Percentiles rank a stretch among this genome's conserved stretches.
Conservation (phyloP, 2,329 filamentous ascomycete species). For the Scolecobasidium constrictum region DNA sequence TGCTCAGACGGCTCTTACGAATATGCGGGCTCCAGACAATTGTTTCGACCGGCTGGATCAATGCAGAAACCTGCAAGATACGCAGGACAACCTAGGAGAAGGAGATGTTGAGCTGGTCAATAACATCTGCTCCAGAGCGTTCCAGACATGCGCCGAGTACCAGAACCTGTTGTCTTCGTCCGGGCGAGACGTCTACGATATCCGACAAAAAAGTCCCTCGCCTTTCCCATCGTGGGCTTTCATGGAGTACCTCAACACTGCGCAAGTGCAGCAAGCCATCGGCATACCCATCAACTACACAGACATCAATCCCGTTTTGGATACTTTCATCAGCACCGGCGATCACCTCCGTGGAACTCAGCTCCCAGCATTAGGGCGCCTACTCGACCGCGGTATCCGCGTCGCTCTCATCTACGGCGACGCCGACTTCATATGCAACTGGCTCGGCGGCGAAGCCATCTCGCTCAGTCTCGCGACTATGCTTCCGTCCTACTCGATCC, state of each 20-base stretch:
- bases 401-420: conserved; percentile 64
- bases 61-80: conserved; percentile 21
- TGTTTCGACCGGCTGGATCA: conserved; percentile 35
- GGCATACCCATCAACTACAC: conserved; percentile 42
- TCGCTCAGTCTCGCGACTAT: conserved; percentile 45
- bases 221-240: conserved; percentile 32
- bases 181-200: conserved; percentile 34
- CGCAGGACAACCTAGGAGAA: conserved; percentile 23
- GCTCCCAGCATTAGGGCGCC: conserved; percentile 27
- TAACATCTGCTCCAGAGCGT: conserved; percentile 16
- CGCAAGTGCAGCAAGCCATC: conserved; percentile 35
- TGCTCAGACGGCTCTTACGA: conserved; percentile 34
- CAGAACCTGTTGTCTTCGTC: conserved; percentile 6
- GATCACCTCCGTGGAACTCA: conserved; percentile 32
- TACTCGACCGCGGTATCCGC: conserved; percentile 31
- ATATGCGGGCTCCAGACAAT: conserved; percentile 37
- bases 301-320: conserved; percentile 20
- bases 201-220: conserved; percentile 24
- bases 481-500: conserved; percentile 36
- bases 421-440: conserved; percentile 46
- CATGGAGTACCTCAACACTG: conserved; percentile 40
- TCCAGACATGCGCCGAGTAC: conserved; percentile 7
- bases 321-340: conserved; percentile 29
- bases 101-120: conserved; percentile 23
- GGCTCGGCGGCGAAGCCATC: conserved; percentile 65